Conservation (phyloP, 2,329 filamentous ascomycete genomes). For the Cercospora beticola region DNA sequence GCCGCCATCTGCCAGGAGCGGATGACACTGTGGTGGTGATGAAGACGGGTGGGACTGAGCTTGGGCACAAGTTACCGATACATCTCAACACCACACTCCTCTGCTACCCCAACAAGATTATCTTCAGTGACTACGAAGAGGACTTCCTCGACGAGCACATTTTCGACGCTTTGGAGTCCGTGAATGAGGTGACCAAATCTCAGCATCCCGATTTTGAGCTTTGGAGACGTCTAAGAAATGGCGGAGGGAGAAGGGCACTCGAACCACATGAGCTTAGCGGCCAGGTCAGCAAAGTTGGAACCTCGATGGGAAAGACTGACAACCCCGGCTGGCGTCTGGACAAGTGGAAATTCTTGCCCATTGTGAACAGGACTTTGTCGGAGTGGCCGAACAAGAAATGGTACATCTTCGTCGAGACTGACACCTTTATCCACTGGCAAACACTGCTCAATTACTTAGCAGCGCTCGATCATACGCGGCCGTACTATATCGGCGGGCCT, state of each 20-base stretch:
- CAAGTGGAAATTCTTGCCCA: conserved; percentile 57
- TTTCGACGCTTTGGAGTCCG: conserved; percentile 32
- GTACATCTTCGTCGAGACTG: conserved; percentile 60
- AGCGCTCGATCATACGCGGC: conserved; percentile 42
- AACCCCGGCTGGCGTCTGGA: conserved; percentile 51
- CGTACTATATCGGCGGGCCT: conserved; percentile 45
- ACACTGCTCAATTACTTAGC: conserved; percentile 45
- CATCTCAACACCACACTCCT: conserved; percentile 40
- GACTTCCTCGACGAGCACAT: conserved; percentile 38
- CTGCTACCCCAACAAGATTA: conserved; percentile 37
- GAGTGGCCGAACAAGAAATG: conserved; percentile 52
- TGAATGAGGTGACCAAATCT: conserved; percentile 21
- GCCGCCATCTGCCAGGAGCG: conserved; percentile 33
- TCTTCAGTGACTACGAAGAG: conserved; percentile 44
- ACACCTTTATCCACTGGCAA: conserved; percentile 56
- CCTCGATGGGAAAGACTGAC: conserved; percentile 16
- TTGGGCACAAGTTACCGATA: conserved; percentile 35
- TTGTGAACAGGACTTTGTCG: conserved; percentile 48
- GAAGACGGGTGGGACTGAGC: conserved; percentile 38
- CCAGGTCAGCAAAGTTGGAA: conserved; percentile 12
- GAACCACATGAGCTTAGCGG: conserved; percentile 27
- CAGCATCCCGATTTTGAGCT: conserved; percentile 31
- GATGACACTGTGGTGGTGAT: conserved; percentile 57
- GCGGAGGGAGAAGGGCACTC: conserved; percentile 22
- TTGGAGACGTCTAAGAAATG: conserved; percentile 25